Evolutionary conservation across 805 yeast species (phyloP), one percentile per base, ranked within the genome.

Genomic region (Yamadazyma takamatsuzukensis): DNA sequence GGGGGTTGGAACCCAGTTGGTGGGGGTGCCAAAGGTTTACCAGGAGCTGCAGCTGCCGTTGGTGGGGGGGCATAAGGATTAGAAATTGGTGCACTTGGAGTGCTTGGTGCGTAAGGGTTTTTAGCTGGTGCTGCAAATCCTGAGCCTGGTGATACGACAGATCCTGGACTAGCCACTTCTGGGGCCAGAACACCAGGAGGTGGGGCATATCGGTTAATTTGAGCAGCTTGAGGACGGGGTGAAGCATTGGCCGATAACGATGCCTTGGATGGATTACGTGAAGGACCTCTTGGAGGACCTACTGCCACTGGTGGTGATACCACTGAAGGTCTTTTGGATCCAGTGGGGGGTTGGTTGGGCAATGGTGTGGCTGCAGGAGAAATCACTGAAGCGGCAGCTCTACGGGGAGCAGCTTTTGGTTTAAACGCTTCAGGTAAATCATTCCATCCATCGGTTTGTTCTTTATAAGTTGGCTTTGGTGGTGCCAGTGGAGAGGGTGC

Each of bases 361-460:
- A 7, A 25, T 21, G 34, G 27, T 2, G 43, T 27, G 12, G 39
- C 27, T 6, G 39, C 32, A 7, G 35, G 30, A 7, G 46, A 34
- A 16, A n/a, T 26, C 11, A 55, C 60, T 12, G 67, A 61, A 5
- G 74, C 60, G 14, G 74, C 70, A 18, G 70, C 61, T 23, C 71
- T 62, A 32, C 72, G 71, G 7, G 70, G 56, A 18, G 59, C 50
- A 2, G 62, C 51, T 40, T 56, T 56, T 2, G 54, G 48, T 33
- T 70, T 70, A 58, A 71, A 71, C 7, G 68, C 59, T 8, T 74
- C 68, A 30, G 87, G 86, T 39, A 80, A 59, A 49, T 79, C 85
- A 46, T 79, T 80, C 86, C 87, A 80, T 3, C 85, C 86, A 23
- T 79, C 84, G 23, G 73, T 73, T 26, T 75, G 75, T 33, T 56